Percentiles rank a stretch among this genome's conserved stretches.
Conservation (phyloP, 768 basidiomycete species). For the Boletus vermiculosoides region DNA sequence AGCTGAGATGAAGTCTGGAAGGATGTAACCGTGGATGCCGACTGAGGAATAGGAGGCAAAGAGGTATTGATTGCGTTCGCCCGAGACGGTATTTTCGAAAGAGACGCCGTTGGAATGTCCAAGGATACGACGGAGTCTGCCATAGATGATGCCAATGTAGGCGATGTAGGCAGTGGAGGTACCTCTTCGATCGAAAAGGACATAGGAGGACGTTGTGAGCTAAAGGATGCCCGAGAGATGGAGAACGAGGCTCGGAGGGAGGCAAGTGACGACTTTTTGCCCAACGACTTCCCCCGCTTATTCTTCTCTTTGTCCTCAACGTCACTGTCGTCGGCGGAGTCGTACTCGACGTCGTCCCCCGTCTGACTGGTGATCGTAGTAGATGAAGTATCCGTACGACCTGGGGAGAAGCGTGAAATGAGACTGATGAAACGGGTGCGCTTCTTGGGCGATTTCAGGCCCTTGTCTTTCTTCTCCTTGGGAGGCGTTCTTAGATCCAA, state of each 20-base stretch:
- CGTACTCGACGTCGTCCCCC: slow-evolving; percentile 15
- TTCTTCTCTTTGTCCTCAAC: slow-evolving; percentile 15
- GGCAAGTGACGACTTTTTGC: slow-evolving; percentile 32
- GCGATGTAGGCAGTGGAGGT: slow-evolving; percentile 30
- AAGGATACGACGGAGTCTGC: not conserved
- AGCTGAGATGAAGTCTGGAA: slow-evolving; percentile 23
- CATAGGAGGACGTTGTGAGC: slow-evolving; percentile 25
- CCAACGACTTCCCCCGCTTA: slow-evolving; percentile 18
- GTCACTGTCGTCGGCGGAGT: slow-evolving; percentile 26
- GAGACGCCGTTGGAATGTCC: slow-evolving; percentile 10
- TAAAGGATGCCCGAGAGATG: slow-evolving; percentile 29
- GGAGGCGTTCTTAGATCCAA: slow-evolving; percentile 13
- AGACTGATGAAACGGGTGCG: slow-evolving; percentile 34
- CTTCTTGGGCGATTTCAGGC: slow-evolving; percentile 28
- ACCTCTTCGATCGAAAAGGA: slow-evolving; percentile 23
- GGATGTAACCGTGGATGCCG: slow-evolving; percentile 27
- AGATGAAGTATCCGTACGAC: slow-evolving; percentile 24
- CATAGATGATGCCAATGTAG: slow-evolving; percentile 12
- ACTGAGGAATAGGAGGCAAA: slow-evolving; percentile 31
- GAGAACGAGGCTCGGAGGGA: slow-evolving; percentile 33
- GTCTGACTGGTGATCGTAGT: slow-evolving; percentile 1
- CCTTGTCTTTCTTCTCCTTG: slow-evolving; percentile 23
- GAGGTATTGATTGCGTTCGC: slow-evolving; percentile 3
- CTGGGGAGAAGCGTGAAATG: slow-evolving; percentile 31
- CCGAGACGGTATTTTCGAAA: slow-evolving; percentile 27